Evolutionary conservation across 768 basidiomycete genomes (phyloP).

Genomic region (Austroboletus eburneus): DNA sequence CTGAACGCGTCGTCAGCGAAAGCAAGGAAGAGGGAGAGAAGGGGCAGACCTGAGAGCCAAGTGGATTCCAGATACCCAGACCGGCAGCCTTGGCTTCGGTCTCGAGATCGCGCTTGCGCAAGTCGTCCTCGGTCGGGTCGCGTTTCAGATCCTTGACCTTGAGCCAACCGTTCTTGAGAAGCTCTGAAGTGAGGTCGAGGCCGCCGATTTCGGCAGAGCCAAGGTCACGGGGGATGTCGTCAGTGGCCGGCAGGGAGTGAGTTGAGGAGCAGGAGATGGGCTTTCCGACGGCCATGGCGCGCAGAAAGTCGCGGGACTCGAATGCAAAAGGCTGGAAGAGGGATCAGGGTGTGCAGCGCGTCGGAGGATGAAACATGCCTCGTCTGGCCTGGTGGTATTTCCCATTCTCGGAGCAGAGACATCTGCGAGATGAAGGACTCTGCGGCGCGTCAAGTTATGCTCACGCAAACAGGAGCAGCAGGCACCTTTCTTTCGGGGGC

Average conservation of each 20-base stretch:
- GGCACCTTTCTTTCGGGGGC: constrained; percentile 82
- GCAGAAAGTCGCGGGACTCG: constrained; percentile 89
- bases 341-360: constrained; percentile 1
- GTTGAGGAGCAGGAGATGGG: constrained; percentile 80
- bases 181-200: constrained; percentile 65
- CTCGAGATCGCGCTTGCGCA: constrained; percentile 68
- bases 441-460: constrained; percentile 30
- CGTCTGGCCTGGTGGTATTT: constrained; percentile 79
- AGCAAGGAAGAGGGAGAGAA: neutral
- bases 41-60: constrained; percentile 59
- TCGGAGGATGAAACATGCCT: constrained; percentile 44
- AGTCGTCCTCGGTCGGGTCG: constrained; percentile 76
- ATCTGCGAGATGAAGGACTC: constrained; percentile 88
- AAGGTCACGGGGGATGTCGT: constrained; percentile 75
- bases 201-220: constrained; percentile 72
- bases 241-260: constrained; percentile 73
- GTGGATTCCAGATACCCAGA: constrained; percentile 83
- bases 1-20: constrained; percentile 34
- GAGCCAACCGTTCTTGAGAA: constrained; percentile 90
- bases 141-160: constrained; percentile 86
- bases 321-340: constrained; percentile 75
- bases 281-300: constrained; percentile 83
- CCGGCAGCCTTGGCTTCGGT: constrained; percentile 68
- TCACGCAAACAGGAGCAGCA: neutral
- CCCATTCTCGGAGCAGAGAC: constrained; percentile 82